Evolutionary conservation across 208 protist species (phyloP).

Genomic region (Wallacemonas collosoma): DNA sequence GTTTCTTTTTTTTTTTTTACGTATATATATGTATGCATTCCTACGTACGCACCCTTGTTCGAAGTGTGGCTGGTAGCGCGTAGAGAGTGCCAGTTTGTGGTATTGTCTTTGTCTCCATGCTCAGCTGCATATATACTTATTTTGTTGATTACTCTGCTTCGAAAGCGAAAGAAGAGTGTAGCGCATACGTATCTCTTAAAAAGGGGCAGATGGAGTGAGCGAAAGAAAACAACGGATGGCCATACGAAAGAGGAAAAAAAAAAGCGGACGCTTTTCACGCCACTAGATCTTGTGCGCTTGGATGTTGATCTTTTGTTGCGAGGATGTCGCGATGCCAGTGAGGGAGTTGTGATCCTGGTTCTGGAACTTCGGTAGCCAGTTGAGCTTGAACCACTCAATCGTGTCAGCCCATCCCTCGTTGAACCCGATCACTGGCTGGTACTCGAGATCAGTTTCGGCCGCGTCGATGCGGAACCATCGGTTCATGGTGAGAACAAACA

Average conservation of each 20-base stretch:
- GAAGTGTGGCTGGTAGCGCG: no score
- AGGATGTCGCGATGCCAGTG: constrained; percentile 67
- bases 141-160: neutral
- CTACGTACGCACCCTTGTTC: no score
- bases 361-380: constrained; percentile 90
- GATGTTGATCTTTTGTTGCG: constrained; percentile 92
- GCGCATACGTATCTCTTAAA: neutral
- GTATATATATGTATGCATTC: no score
- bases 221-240: constrained; percentile 20
- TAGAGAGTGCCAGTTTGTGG: no score
- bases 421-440: constrained; percentile 89
- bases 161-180: neutral
- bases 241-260: constrained; percentile 15
- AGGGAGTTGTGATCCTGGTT: constrained; percentile 61
- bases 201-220: constrained; percentile 1
- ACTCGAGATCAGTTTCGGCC: constrained; percentile 87
- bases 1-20: no score
- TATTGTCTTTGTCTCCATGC: no score
- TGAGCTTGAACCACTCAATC: constrained; percentile 88
- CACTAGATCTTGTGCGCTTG: constrained; percentile 55
- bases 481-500: constrained; percentile 95
- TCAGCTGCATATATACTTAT: neutral
- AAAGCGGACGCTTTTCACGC: neutral
- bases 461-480: constrained; percentile 94
- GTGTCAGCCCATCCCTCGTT: constrained; percentile 87